Evolutionary conservation across 2,329 filamentous ascomycete genomes (phyloP).

Genomic region (Coleophoma eucalyptorum): DNA sequence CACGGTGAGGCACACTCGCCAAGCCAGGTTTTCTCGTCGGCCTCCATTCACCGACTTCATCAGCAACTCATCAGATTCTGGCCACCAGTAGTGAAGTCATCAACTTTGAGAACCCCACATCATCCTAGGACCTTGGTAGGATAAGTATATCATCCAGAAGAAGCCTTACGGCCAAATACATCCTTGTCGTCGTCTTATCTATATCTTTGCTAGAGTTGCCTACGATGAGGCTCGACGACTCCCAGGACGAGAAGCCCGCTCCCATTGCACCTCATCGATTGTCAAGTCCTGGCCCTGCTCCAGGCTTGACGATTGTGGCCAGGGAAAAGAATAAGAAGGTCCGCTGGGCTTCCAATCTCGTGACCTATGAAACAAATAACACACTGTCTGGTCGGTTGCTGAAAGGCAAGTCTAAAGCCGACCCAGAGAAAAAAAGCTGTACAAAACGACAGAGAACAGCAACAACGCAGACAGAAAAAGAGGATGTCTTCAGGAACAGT

Average conservation of each 20-base stretch:
- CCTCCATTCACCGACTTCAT: constrained; percentile 6
- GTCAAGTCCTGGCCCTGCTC: neutral
- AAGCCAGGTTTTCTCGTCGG: constrained; percentile 12
- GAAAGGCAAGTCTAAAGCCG: too few relatives aligned
- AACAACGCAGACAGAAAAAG: neutral
- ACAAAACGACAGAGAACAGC: neutral
- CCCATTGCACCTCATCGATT: neutral
- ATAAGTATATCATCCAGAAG: constrained; percentile 5
- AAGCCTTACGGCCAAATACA: neutral
- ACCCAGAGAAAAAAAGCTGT: neutral
- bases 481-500: neutral
- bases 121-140: constrained; percentile 8
- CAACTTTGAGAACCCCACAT: constrained; percentile 8
- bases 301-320: neutral
- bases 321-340: constrained; percentile 11
- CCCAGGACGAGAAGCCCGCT: constrained; percentile 1
- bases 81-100: constrained; percentile 13
- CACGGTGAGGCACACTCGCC: constrained; percentile 12
- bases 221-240: constrained; percentile 3
- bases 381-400: too few relatives aligned
- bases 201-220: neutral
- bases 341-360: constrained; percentile 11
- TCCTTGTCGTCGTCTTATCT: neutral
- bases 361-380: constrained; percentile 8
- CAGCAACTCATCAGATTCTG: constrained; percentile 16